Base-by-base conservation (phyloP, 2,329 filamentous ascomycete species). In the Nothophoma quercina region DNA sequence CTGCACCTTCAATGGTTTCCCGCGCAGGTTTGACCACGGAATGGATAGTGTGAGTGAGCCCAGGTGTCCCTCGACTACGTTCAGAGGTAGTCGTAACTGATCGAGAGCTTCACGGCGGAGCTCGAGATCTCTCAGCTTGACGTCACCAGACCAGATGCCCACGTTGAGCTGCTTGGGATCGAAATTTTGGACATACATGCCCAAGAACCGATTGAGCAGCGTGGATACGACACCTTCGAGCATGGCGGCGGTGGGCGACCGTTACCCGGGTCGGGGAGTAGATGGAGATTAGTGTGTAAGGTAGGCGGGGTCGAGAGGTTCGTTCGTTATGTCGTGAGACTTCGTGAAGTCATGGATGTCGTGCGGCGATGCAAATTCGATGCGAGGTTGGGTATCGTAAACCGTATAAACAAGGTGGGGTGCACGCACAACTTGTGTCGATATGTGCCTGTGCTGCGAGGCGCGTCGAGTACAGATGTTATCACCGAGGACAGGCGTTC, bases 111-210 rank as follows among this genome's bases (percentile, higher is more conserved):
- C 95, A 52, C 90, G 86, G 49, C 93, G 91, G 39, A 99, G 84
- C 79, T 99, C 90, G 53, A 99, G 87, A 68, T 99, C 88, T 55
- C 88, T 88, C 36, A 99, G 83, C 78, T 96, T 96, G 69, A 99
- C 95, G 79, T 99, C 95, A 67, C 96, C 95, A 18, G 91, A 96
- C 95, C 93, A 99, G 69, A 99, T 99, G 59, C 96, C 95, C 59
- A 99, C 93, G 74, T 99, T 99, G 62, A 99, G 84, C 80, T 99
- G 95, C 69, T 91, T 89, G 47, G 95, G 91, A 77, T 99, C 95
- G 75, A 99, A 99, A 78, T 99, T 98, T 84, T 96, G 93, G 77
- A 99, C 93, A 77, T 99, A 99, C 89, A 98, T 96, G 83, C 95
- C 96, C 85, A 99, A 80, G 79, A 99, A 98, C 81, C 96, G 90